A percentile compares a stretch with the other conserved stretches of the same genome.
These are phyloP conservation scores for Lindgomyces ingoldianus DNA, from an alignment of 495 filamentous ascomycete genomes.

Conservation along the genomic window DNA sequence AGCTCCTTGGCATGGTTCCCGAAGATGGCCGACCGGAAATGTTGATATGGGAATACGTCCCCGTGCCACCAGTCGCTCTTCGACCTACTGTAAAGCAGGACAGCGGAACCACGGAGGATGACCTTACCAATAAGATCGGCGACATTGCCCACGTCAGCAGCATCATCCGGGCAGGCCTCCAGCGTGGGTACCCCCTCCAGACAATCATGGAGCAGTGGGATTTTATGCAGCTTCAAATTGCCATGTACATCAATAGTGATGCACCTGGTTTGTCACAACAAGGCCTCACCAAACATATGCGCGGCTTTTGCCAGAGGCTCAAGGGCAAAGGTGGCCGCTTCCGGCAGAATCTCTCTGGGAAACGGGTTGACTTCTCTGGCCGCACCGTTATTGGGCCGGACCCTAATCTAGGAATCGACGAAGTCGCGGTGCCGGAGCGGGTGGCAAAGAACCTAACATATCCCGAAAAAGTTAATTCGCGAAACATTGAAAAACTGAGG, in stretches of 20 bases:
- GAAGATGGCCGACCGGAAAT: slow-evolving; percentile 88
- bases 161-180: slow-evolving; percentile 73
- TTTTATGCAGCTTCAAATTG: slow-evolving; percentile 88
- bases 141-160: slow-evolving; percentile 91
- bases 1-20: slow-evolving; percentile 84
- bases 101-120: slow-evolving; percentile 88
- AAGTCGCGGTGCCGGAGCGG: slow-evolving; percentile 86
- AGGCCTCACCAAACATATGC: slow-evolving; percentile 75
- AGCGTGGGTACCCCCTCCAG: slow-evolving; percentile 77
- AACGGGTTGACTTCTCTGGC: slow-evolving; percentile 97
- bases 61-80: slow-evolving; percentile 89
- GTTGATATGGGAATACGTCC: slow-evolving; percentile 96
- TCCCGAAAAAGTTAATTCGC: slow-evolving; percentile 78
- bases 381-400: slow-evolving; percentile 97
- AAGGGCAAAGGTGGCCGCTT: slow-evolving; percentile 98
- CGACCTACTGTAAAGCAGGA: slow-evolving; percentile 92
- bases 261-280: slow-evolving; percentile 82
- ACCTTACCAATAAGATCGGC: slow-evolving; percentile 89
- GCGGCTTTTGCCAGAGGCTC: slow-evolving; percentile 89
- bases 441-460: slow-evolving; percentile 95
- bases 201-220: slow-evolving; percentile 99
- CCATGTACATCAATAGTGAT: slow-evolving; percentile 96
- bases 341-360: slow-evolving; percentile 92
- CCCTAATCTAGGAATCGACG: slow-evolving; percentile 88
- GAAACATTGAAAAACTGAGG: slow-evolving; percentile 81